Evolutionary conservation across 257 asterid species (phyloP), one percentile per base, ranked within the genome.

Genomic region (Anisodus acutangulus): DNA sequence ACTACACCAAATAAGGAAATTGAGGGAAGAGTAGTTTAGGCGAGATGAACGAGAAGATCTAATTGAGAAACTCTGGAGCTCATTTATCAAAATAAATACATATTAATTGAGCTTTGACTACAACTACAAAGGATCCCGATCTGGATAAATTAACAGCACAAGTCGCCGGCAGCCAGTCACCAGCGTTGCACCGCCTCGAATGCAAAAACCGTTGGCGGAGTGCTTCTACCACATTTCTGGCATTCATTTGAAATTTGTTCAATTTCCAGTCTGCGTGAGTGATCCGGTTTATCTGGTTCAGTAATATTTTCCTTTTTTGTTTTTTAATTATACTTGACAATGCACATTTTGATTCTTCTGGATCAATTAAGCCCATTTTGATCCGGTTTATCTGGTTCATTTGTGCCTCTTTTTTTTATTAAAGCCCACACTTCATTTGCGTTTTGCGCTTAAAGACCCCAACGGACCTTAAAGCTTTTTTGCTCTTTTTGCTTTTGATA

Each of bases 271-370:
- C 35, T 31, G 35, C 6, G 58, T 74, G 43, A 74, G 81, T 74
- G 62, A 22, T 74, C 81, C 81, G 81, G 49, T 49, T 6, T 49
- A 13, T 49, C 62, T 55, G 81, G 60, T 74, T 49, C 81, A 49
- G 8, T 74, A 22, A 6, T 4, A 22, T 47, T 9, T 22, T 31
- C 35, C 35, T 31, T 31, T 31, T 31, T 31, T 22, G 26, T 22
- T 31, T 31, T 31, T 31, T 31, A 31, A 31, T 31, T 72, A 47
- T 5, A 47, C 60, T 74, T 49, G 45, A 22, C 12, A 74, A 49
- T 74, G 9, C 43, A 13, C 45, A 49, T 11, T 37, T 31, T 31
- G 35, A 31, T 31, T 31, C 35, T 31, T 31, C 35, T 31, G 35
- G 35, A 31, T 31, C 35, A 31, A 31, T 31, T 0, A 22, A 22